A percentile compares a stretch with the other conserved stretches of the same genome.
phyloP scores from a whole-genome alignment of 192 early-diverging fungal genomes.

The Coemansia sp. region DNA sequence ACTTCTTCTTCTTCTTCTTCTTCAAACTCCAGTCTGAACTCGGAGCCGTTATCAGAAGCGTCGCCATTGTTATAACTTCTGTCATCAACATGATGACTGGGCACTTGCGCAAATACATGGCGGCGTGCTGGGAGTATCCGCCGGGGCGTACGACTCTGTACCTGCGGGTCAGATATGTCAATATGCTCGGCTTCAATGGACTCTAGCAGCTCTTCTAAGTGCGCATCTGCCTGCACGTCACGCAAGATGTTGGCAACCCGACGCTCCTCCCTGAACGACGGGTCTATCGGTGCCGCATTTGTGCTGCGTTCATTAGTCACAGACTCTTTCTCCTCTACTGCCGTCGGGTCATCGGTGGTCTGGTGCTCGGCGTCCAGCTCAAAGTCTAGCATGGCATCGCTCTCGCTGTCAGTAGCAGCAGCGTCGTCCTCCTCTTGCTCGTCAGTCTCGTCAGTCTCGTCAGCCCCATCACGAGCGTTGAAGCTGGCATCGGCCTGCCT shows the following conservation, averaged over 20 bases:
- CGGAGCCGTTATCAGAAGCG: neutral
- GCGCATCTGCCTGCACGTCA: constrained; percentile 18
- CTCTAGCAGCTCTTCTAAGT: constrained; percentile 28
- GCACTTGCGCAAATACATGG: constrained; percentile 1
- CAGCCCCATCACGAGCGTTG: neutral
- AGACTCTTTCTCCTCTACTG: neutral
- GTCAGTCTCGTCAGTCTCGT: neutral
- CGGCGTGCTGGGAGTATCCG: constrained; percentile 11
- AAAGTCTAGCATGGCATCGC: neutral
- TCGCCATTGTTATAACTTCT: neutral
- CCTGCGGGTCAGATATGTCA: constrained; percentile 13
- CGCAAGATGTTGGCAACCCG: constrained; percentile 30
- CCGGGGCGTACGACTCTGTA: constrained; percentile 10
- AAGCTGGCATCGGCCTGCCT: neutral
- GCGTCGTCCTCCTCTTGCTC: neutral
- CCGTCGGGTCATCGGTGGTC: neutral
- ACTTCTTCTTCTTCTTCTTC: neutral
- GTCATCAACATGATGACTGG: neutral
- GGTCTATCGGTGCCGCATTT: constrained; percentile 20
- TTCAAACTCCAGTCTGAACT: constrained; percentile 16
- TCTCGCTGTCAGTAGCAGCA: neutral
- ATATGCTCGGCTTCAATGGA: constrained; percentile 24
- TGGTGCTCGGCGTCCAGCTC: neutral
- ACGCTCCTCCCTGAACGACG: constrained; percentile 45
- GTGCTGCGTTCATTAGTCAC: neutral